Evolutionary conservation across 805 yeast genomes (phyloP).

Genomic region (Cyberlindnera euphorbiiphila): DNA sequence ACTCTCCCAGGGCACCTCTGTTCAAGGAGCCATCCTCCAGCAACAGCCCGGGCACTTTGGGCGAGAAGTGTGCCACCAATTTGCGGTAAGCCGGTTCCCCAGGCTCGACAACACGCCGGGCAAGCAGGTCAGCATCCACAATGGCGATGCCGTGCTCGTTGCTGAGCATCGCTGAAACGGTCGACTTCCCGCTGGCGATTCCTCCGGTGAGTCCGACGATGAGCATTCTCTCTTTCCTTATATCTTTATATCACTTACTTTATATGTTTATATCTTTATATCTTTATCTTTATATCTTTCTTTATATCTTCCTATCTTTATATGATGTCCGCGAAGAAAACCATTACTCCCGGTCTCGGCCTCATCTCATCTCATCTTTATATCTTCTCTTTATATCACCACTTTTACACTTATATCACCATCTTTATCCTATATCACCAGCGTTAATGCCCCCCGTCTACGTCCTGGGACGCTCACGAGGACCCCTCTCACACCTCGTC

Average conservation of each 20-base stretch:
- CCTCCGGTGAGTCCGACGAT: conserved; percentile 97
- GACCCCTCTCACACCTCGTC: conserved; percentile 36
- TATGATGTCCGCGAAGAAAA: too few species aligned
- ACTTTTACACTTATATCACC: too few species aligned
- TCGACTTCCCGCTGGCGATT: conserved; percentile 94
- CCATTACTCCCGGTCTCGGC: too few species aligned
- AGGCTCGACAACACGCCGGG: conserved; percentile 80
- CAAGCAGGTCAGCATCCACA: conserved; percentile 89
- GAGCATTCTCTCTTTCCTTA: too few species aligned
- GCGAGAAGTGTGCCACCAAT: conserved; percentile 58
- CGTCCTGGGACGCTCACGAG: conserved; percentile 40
- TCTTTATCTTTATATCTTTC: too few species aligned
- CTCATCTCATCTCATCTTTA: too few species aligned
- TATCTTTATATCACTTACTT: too few species aligned
- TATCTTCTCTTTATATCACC: too few species aligned
- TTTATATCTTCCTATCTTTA: too few species aligned
- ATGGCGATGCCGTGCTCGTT: conserved; percentile 52
- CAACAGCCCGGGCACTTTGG: conserved; percentile 48
- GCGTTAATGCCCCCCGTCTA: conserved; percentile 33
- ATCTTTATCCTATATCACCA: too few species aligned
- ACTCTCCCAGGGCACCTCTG: conserved; percentile 69
- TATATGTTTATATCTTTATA: too few species aligned
- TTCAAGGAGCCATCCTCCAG: conserved; percentile 42
- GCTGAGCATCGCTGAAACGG: conserved; percentile 63
- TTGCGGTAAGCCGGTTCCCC: conserved; percentile 65